Evolutionary conservation across 78 protist species (phyloP).

Genomic region (Cyanophora paradoxa): DNA sequence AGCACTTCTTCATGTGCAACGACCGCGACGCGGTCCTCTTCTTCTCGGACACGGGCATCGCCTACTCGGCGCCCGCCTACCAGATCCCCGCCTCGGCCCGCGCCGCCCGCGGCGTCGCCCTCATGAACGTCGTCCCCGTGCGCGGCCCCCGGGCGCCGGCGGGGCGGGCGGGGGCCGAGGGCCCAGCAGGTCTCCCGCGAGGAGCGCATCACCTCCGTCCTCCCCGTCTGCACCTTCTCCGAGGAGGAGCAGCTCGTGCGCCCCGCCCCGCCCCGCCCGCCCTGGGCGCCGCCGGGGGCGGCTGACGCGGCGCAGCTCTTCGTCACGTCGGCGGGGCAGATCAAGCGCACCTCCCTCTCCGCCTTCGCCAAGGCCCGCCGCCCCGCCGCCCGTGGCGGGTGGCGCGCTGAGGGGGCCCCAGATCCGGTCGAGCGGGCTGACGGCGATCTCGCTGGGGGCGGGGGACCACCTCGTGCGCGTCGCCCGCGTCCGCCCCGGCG

Average conservation of each 20-base stretch:
- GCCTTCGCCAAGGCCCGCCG: too few species aligned
- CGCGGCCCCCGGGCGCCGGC: too few species aligned
- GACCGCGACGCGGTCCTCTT: background rate
- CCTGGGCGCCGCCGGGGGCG: too few species aligned
- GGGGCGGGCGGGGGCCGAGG: too few species aligned
- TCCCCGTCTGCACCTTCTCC: too few species aligned
- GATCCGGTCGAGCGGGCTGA: background rate
- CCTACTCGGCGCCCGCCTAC: background rate
- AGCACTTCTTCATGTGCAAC: background rate
- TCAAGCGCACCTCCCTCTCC: conserved; percentile 8
- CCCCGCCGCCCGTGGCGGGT: too few species aligned
- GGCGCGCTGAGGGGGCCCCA: too few species aligned
- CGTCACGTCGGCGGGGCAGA: background rate
- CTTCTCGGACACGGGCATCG: background rate
- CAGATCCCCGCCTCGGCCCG: conserved; percentile 7
- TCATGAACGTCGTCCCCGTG: conserved; percentile 8
- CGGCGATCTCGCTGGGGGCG: background rate
- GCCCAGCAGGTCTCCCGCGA: too few species aligned
- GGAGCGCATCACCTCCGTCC: too few species aligned
- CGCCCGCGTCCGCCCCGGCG: background rate
- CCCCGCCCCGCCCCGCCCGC: too few species aligned
- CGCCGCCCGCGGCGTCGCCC: conserved; percentile 6
- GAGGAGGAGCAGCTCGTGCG: too few species aligned
- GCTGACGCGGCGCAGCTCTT: background rate
- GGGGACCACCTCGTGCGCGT: background rate